phyloP scores from a whole-genome alignment of 768 basidiomycete species.

The Leccinum barrowsii region DNA sequence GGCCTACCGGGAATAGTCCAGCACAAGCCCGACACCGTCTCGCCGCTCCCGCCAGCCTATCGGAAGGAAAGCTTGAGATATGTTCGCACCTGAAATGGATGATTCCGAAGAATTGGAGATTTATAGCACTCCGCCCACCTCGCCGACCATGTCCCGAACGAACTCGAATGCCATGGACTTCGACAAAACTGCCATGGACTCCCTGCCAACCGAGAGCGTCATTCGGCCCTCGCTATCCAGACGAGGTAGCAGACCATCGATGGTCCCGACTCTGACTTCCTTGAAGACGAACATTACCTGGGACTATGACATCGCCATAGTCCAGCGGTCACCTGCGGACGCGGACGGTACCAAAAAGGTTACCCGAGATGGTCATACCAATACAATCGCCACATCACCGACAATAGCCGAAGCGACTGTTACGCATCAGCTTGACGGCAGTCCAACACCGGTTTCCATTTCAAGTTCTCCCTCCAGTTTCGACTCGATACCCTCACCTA shows the following conservation, averaged over 20 bases:
- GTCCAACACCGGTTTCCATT: constrained; percentile 17
- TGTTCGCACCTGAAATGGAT: constrained; percentile 35
- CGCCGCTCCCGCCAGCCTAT: constrained; percentile 10
- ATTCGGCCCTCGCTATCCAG: constrained; percentile 41
- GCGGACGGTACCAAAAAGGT: constrained; percentile 19
- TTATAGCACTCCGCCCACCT: constrained; percentile 44
- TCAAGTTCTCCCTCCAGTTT: constrained; percentile 31
- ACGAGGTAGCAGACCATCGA: constrained; percentile 31
- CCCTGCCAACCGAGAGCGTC: constrained; percentile 8
- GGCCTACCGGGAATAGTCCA: constrained; percentile 1
- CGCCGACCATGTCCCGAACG: constrained; percentile 31
- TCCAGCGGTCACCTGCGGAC: constrained; percentile 30
- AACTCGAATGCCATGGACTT: constrained; percentile 12
- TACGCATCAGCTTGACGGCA: constrained; percentile 13
- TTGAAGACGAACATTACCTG: constrained; percentile 36
- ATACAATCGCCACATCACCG: constrained; percentile 15
- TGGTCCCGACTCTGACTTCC: constrained; percentile 15
- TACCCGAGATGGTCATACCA: not conserved
- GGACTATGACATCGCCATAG: constrained; percentile 31
- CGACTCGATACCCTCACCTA: constrained; percentile 22
- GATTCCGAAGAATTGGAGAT: constrained; percentile 21
- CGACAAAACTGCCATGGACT: constrained; percentile 8
- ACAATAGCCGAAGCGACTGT: constrained; percentile 14
- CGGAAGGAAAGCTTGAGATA: constrained; percentile 14
- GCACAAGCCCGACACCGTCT: constrained; percentile 5